Percentiles rank a stretch among this genome's conserved stretches.
Evolutionary conservation across 768 basidiomycete genomes (phyloP).

Genomic region (Chalciporus piperatus): DNA sequence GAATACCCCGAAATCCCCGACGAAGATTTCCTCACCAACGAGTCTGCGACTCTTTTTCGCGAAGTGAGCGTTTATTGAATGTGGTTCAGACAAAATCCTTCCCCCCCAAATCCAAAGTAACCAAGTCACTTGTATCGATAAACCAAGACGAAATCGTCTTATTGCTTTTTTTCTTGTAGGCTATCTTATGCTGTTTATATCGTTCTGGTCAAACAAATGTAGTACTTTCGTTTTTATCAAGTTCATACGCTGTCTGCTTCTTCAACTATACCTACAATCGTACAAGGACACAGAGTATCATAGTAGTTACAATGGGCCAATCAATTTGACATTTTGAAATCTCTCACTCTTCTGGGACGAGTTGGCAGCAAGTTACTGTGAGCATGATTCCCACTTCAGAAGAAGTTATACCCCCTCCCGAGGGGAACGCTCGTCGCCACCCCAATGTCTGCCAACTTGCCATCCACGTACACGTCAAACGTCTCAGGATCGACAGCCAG

Average conservation of each 20-base stretch:
- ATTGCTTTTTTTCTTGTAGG: constrained; percentile 4
- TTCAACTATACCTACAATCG: constrained; percentile 2
- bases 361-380: too few species aligned
- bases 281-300: constrained; percentile 5
- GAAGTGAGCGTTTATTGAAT: constrained; percentile 23
- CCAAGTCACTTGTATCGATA: constrained; percentile 11
- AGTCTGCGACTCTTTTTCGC: constrained; percentile 18
- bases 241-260: neutral
- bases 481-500: constrained; percentile 92
- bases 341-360: neutral
- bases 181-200: constrained; percentile 24
- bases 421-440: constrained; percentile 73
- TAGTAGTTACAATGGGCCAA: constrained; percentile 6
- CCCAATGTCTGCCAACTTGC: constrained; percentile 67
- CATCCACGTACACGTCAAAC: constrained; percentile 83
- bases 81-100: neutral
- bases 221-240: constrained; percentile 1
- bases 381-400: constrained; percentile 40
- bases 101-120: neutral
- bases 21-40: constrained; percentile 16
- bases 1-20: constrained; percentile 15
- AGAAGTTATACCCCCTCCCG: constrained; percentile 73
- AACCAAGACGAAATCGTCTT: neutral
- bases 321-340: neutral
- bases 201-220: constrained; percentile 14